These are phyloP conservation scores for Furculomyces boomerangus DNA, from an alignment of 371 early-diverging fungal genomes.

Conservation along the genomic window DNA sequence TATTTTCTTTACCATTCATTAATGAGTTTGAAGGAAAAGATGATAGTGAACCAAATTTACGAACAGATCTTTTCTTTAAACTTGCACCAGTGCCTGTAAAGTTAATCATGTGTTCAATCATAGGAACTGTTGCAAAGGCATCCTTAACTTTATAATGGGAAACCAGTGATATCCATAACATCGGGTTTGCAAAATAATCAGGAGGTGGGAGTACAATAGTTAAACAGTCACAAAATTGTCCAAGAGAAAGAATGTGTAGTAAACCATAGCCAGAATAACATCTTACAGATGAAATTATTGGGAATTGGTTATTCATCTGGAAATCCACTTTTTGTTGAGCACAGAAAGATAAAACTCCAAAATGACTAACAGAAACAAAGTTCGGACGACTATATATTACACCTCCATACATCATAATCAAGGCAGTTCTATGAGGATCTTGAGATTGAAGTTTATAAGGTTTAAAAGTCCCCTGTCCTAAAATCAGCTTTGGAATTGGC, in stretches of 20 bases:
- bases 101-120: conserved; percentile 59
- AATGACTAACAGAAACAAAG: conserved; percentile 41
- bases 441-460: conserved; percentile 12
- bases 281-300: conserved; percentile 46
- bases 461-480: conserved; percentile 11
- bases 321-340: conserved; percentile 61
- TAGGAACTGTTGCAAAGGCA: conserved; percentile 42
- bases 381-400: conserved; percentile 20
- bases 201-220: conserved; percentile 33
- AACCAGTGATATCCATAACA: conserved; percentile 44
- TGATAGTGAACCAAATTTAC: background rate
- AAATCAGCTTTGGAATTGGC: conserved; percentile 8
- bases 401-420: conserved; percentile 19
- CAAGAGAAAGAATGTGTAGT: conserved; percentile 47
- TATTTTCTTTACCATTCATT: background rate
- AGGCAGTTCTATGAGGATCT: conserved; percentile 9
- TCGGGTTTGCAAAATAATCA: conserved; percentile 34
- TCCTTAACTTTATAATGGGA: conserved; percentile 47
- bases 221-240: conserved; percentile 40
- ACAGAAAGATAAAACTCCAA: conserved; percentile 49
- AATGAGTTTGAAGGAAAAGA: background rate
- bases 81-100: conserved; percentile 7
- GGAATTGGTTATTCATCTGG: conserved; percentile 39
- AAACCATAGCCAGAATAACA: conserved; percentile 54
- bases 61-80: background rate